These are phyloP conservation scores for Coniochaeta sp. DNA, from an alignment of 2,329 filamentous ascomycete genomes.

Conservation along the genomic window DNA sequence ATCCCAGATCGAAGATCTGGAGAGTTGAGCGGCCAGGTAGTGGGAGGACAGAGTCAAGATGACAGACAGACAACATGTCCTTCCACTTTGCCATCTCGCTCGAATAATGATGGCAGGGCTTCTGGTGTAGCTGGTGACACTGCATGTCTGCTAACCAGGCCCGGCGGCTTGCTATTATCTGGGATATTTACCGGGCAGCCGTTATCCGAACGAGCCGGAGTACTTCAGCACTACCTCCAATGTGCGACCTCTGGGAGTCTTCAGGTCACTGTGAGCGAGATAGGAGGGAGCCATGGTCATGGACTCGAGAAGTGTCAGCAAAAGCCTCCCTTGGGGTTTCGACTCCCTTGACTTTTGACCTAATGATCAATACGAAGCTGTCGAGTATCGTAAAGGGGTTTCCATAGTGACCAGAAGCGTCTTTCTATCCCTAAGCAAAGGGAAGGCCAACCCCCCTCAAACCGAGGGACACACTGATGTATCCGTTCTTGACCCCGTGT, in stretches of 20 bases:
- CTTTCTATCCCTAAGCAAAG: background rate
- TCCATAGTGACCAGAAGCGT: background rate
- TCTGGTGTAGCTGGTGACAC: slow-evolving; percentile 4
- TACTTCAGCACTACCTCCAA: background rate
- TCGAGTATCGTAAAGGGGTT: background rate
- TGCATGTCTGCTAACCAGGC: slow-evolving; percentile 9
- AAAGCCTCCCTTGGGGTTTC: background rate
- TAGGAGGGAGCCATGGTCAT: background rate
- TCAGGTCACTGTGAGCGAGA: background rate
- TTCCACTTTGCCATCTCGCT: no score
- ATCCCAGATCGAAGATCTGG: background rate
- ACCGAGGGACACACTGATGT: background rate
- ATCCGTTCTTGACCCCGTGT: background rate
- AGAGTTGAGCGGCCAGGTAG: background rate
- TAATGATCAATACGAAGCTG: background rate
- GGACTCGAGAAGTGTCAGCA: background rate
- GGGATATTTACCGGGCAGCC: slow-evolving; percentile 10
- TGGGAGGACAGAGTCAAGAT: background rate
- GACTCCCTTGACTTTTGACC: background rate
- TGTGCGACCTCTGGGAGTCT: background rate
- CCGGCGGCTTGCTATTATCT: slow-evolving; percentile 8
- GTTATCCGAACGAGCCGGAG: slow-evolving; percentile 10
- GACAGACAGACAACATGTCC: no score
- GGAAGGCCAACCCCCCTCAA: background rate
- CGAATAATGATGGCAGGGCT: background rate